phyloP scores from a whole-genome alignment of 2,329 filamentous ascomycete genomes.

The Teratosphaeria destructans region DNA sequence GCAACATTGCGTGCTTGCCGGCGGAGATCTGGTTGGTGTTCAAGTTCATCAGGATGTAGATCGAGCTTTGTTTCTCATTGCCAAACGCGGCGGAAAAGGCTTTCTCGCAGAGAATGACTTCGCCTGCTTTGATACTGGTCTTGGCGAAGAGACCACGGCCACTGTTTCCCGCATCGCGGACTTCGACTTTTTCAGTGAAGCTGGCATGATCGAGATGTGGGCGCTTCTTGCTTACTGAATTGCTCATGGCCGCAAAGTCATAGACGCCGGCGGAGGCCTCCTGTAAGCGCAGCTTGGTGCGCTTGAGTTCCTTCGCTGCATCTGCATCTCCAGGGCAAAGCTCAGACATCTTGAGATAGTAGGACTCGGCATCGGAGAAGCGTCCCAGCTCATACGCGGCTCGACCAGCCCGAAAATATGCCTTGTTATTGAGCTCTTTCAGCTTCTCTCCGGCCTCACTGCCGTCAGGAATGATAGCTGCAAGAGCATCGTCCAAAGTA shows the following conservation, averaged over 20 bases:
- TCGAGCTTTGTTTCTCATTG: slow-evolving; percentile 1
- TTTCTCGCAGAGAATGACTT: slow-evolving; percentile 32
- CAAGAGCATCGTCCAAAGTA: slow-evolving; percentile 1
- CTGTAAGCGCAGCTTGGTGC: slow-evolving; percentile 6
- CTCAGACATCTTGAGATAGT: slow-evolving; percentile 5
- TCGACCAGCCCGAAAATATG: slow-evolving; percentile 14
- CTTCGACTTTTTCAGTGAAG: slow-evolving; percentile 6
- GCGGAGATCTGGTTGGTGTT: slow-evolving; percentile 1
- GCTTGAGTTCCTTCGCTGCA: slow-evolving; percentile 4
- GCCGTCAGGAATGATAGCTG: background rate
- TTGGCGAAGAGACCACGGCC: slow-evolving; percentile 37
- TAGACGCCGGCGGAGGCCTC: slow-evolving; percentile 14
- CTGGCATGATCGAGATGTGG: slow-evolving; percentile 12
- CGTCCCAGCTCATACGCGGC: slow-evolving; percentile 17
- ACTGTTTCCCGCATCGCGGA: slow-evolving; percentile 16
- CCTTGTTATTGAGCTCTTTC: slow-evolving; percentile 9
- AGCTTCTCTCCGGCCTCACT: background rate
- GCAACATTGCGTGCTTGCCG: slow-evolving; percentile 7
- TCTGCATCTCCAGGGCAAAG: slow-evolving; percentile 9
- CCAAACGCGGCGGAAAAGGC: slow-evolving; percentile 10
- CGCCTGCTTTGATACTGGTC: slow-evolving; percentile 28
- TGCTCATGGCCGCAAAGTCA: slow-evolving; percentile 12
- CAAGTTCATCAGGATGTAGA: slow-evolving; percentile 7
- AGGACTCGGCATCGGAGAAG: slow-evolving; percentile 5
- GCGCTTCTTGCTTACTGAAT: background rate